Conservation (phyloP, 23 red algal genomes). For the Chondrus crispus region DNA sequence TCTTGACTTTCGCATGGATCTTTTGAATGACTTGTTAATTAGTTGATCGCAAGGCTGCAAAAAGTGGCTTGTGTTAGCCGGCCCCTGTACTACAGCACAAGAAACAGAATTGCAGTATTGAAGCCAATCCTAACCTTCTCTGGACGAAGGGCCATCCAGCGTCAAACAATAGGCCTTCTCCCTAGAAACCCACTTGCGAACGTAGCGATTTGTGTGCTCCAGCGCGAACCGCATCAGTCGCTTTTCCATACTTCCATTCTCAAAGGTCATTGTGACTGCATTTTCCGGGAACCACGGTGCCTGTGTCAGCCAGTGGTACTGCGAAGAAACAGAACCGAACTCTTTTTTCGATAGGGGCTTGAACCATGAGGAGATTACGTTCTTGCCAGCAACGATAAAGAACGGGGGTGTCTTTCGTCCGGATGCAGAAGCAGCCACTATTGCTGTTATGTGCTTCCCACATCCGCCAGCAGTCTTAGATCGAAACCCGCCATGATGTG, state of each 20-base stretch:
- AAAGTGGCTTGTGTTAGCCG: not conserved
- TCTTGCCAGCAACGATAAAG: not conserved
- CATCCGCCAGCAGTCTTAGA: not conserved
- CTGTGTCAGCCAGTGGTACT: not conserved
- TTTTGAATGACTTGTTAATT: not conserved
- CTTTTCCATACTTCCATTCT: not conserved
- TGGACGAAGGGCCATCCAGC: not conserved
- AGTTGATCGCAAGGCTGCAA: not conserved
- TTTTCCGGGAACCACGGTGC: not conserved
- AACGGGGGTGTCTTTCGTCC: not conserved
- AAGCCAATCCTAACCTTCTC: not conserved
- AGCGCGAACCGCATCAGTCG: not conserved
- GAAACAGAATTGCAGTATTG: not conserved
- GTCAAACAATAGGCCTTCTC: not conserved
- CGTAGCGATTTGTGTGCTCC: not conserved
- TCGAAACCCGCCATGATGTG: not conserved
- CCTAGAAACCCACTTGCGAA: not conserved
- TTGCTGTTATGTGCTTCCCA: not conserved
- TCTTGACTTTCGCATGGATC: not conserved
- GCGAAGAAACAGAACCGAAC: not conserved
- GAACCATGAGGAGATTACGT: not conserved
- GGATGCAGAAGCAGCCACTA: not conserved
- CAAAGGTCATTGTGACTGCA: not conserved
- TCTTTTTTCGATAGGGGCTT: not conserved
- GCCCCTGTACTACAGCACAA: not conserved